These are phyloP conservation scores for Santalum album DNA, from an alignment of 164 flowering plant species.

Conservation along the genomic window DNA sequence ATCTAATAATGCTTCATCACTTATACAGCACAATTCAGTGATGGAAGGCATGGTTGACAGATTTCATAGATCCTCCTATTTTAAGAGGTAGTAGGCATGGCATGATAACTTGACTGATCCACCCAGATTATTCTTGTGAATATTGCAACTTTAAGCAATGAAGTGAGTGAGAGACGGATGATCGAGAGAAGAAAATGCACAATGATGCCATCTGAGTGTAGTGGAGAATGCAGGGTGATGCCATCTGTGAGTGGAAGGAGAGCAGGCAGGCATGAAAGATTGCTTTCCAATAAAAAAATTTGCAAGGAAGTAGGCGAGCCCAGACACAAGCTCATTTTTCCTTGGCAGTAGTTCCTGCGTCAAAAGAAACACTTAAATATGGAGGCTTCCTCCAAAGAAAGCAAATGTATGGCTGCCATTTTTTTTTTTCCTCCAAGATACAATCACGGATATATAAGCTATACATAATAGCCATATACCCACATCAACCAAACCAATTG, in stretches of 20 bases:
- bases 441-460: no score
- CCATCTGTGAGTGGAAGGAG: constrained; percentile 53
- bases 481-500: no score
- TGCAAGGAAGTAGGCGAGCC: constrained; percentile 53
- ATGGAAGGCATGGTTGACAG: constrained; percentile 50
- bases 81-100: constrained; percentile 40
- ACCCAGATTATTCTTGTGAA: constrained; percentile 44
- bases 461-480: no score
- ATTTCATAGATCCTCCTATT: constrained; percentile 33
- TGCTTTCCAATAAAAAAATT: constrained; percentile 44
- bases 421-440: no score
- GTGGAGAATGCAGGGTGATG: constrained; percentile 28
- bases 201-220: constrained; percentile 2
- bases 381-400: constrained; percentile 24
- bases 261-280: constrained; percentile 50
- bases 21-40: constrained; percentile 53
- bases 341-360: constrained; percentile 73
- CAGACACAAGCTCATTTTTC: constrained; percentile 52
- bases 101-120: constrained; percentile 40
- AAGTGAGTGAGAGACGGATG: constrained; percentile 39
- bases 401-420: constrained; percentile 17
- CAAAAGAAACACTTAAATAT: constrained; percentile 79
- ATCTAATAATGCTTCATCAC: constrained; percentile 68
- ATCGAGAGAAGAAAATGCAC: constrained; percentile 35
- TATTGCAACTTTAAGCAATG: constrained; percentile 43